Evolutionary conservation across 1,284 basidiomycete species (phyloP), one percentile per base, ranked within the genome.

Genomic region (Cryptococcus sp.): DNA sequence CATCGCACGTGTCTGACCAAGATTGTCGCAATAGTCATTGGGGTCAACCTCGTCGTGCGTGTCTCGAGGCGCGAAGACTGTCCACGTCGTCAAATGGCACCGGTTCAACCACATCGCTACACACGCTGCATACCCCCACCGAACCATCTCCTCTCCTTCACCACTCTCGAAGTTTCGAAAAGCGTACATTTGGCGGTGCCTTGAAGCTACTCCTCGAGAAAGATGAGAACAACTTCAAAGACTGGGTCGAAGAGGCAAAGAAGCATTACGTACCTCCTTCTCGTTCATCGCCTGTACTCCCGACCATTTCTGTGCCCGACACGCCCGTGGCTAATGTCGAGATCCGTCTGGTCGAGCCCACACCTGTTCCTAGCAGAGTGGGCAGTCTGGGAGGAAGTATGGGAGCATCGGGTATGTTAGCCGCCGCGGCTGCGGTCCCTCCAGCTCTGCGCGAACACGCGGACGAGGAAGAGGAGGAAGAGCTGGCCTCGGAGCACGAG

Each of bases 201-300:
- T 65, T 77, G 43, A 64, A 67, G 38, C 65, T 77, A 19, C 58
- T 77, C 7, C 62, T 75, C 16, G 72, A 75, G 46, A 66, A 71
- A 27, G 62, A 70, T 23, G 67, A 71, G 27, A 63, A 69, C 19
- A 61, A 65, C 43, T 76, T 77, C 59, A 74, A 70, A 55, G 74
- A 77, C 52, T 77, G 75, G 75, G 70, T 77, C n/a, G 65, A 63
- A 46, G 74, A 72, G 50, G 75, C 75, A n/a, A 67, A 72, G 45
- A 59, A 50, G 25, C 48, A 62, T n/a, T 50, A 61, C 11, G 62
- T 62, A 3, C 52, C 25, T n/a, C 49, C 52, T 17, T 35, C 30
- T 35, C 30, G 8, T 35, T 10, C 30, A 8, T 13, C 30, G 13
- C 47, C 54, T 11, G 38, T 25, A 11, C 16, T 25, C 16, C 65